Evolutionary conservation across 305 asterid species (phyloP).

Genomic region (Fraxinus sp.): DNA sequence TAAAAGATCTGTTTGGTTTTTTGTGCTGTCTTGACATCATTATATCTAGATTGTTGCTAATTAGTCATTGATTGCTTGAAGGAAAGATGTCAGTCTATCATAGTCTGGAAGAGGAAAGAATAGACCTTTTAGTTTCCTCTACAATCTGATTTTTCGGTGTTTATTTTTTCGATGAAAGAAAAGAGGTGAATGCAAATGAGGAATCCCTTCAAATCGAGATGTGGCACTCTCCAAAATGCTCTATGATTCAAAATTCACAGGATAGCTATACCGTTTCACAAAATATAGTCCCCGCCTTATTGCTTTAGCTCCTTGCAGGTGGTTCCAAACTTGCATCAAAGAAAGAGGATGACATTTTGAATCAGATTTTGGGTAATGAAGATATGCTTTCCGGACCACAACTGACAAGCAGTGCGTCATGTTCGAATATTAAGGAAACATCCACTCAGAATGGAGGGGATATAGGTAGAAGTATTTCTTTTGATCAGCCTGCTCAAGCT

Average conservation of each 20-base stretch:
- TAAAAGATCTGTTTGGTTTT: neutral
- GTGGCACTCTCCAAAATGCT: neutral
- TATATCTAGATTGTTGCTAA: neutral
- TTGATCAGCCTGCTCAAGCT: conserved; percentile 33
- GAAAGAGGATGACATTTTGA: conserved; percentile 61
- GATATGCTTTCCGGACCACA: conserved; percentile 35
- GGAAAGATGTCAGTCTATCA: neutral
- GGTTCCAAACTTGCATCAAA: conserved; percentile 56
- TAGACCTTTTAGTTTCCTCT: neutral
- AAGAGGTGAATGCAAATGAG: neutral
- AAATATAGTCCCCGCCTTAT: conserved; percentile 14
- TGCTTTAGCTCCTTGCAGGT: conserved; percentile 43
- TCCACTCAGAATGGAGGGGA: conserved; percentile 37
- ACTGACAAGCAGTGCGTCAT: conserved; percentile 41
- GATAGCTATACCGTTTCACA: neutral
- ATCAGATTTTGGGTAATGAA: conserved; percentile 50
- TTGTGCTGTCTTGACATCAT: neutral
- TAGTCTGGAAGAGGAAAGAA: neutral
- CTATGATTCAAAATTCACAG: conserved; percentile 1
- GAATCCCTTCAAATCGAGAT: neutral
- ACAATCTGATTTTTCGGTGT: neutral
- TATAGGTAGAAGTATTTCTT: conserved; percentile 31
- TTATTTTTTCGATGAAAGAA: neutral
- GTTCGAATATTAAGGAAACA: conserved; percentile 47
- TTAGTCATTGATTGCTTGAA: neutral